phyloP scores from a whole-genome alignment of 2,329 filamentous ascomycete genomes.

The Periglandula ipomoeae region DNA sequence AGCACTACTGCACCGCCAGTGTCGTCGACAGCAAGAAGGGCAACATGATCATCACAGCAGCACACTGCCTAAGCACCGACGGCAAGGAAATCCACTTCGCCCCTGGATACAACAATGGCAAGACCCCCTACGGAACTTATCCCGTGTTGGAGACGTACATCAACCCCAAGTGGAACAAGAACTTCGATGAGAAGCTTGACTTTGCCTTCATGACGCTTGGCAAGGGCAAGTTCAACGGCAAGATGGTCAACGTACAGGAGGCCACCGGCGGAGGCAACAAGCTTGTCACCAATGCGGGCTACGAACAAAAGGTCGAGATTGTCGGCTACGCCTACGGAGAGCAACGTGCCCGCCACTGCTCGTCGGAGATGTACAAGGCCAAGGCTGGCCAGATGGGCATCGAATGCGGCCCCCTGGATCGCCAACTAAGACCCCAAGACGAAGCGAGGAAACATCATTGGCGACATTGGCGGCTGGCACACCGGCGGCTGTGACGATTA shows the following conservation, averaged over 20 bases:
- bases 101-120: conserved; percentile 9
- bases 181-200: conserved; percentile 6
- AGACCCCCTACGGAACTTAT: conserved; percentile 10
- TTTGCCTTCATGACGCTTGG: conserved; percentile 10
- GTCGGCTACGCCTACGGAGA: conserved; percentile 8
- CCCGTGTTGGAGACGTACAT: conserved; percentile 7
- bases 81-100: conserved; percentile 8
- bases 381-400: conserved; percentile 9
- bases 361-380: conserved; percentile 5
- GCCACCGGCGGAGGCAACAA: conserved; percentile 8
- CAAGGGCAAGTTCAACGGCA: conserved; percentile 7
- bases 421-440: conserved; percentile 6
- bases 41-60: conserved; percentile 10
- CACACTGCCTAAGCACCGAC: conserved; percentile 7
- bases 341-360: conserved; percentile 9
- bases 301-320: conserved; percentile 6
- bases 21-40: conserved; percentile 7
- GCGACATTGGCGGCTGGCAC: conserved; percentile 10
- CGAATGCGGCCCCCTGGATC: conserved; percentile 9
- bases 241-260: conserved; percentile 7
- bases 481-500: conserved; percentile 10
- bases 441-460: conserved; percentile 6
- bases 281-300: conserved; percentile 7
- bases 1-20: conserved; percentile 9
- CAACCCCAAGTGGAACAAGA: conserved; percentile 4